Evolutionary conservation across 108 stramenopile species (phyloP).

Genomic region (Stephanodiscus triporus): DNA sequence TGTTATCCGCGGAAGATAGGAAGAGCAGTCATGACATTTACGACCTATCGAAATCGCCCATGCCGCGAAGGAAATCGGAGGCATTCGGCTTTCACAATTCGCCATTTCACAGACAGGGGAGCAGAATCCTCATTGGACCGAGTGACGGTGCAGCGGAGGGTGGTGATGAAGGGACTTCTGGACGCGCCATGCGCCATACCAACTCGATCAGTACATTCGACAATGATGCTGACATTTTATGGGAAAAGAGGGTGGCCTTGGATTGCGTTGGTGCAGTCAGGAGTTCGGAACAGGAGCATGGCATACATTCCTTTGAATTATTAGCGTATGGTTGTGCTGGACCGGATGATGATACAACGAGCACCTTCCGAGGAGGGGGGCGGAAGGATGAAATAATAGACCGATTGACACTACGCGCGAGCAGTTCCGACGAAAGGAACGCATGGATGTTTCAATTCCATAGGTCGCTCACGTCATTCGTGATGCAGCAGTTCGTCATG

Average conservation of each 20-base stretch:
- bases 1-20: conserved; percentile 1
- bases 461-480: conserved; percentile 63
- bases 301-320: conserved; percentile 67
- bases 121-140: conserved; percentile 6
- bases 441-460: conserved; percentile 88
- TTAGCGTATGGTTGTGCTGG: conserved; percentile 51
- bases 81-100: conserved; percentile 21
- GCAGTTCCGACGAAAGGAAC: conserved; percentile 62
- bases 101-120: conserved; percentile 13
- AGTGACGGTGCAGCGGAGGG: background rate
- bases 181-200: conserved; percentile 16
- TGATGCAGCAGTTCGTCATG: conserved; percentile 50
- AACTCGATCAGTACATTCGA: conserved; percentile 38
- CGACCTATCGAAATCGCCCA: conserved; percentile 61
- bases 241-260: conserved; percentile 82
- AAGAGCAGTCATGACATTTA: conserved; percentile 27
- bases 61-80: conserved; percentile 48
- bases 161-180: background rate
- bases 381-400: conserved; percentile 35
- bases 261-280: conserved; percentile 70
- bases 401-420: conserved; percentile 64
- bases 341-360: conserved; percentile 7
- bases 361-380: conserved; percentile 8
- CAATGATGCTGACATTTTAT: conserved; percentile 49
- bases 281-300: conserved; percentile 72